These are phyloP conservation scores for Skeletonema grethae DNA, from an alignment of 108 stramenopile species.

Conservation along the genomic window DNA sequence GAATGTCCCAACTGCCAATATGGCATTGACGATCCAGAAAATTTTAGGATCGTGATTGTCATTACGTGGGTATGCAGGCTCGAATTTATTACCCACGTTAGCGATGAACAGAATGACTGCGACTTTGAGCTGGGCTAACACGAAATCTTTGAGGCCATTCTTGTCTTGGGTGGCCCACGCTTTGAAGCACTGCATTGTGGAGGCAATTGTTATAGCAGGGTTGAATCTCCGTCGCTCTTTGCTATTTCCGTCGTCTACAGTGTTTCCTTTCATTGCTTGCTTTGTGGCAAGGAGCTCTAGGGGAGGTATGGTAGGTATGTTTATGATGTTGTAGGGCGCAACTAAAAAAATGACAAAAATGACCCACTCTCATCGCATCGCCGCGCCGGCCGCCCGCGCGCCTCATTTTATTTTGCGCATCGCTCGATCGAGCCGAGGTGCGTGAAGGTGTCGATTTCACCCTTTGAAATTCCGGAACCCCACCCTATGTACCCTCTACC, in stretches of 20 bases:
- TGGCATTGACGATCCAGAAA: conserved; percentile 65
- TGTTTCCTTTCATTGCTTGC: neutral
- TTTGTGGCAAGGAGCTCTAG: too few species aligned
- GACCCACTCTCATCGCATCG: too few species aligned
- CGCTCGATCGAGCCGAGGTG: too few species aligned
- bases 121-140: conserved; percentile 59
- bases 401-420: too few species aligned
- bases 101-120: conserved; percentile 53
- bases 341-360: too few species aligned
- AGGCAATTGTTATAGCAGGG: conserved; percentile 1
- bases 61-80: conserved; percentile 64
- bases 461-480: too few species aligned
- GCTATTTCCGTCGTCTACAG: neutral
- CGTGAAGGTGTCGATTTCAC: too few species aligned
- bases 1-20: conserved; percentile 41
- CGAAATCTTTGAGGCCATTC: conserved; percentile 43
- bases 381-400: too few species aligned
- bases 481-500: too few species aligned
- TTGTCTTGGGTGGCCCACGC: conserved; percentile 46
- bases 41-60: conserved; percentile 64
- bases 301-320: too few species aligned
- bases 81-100: conserved; percentile 57
- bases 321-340: too few species aligned
- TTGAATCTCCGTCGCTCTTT: conserved; percentile 7
- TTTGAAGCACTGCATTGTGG: conserved; percentile 29